Evolutionary conservation across 495 filamentous ascomycete genomes (phyloP), one percentile per base, ranked within the genome.

Genomic region (Oidiodendron maius): DNA sequence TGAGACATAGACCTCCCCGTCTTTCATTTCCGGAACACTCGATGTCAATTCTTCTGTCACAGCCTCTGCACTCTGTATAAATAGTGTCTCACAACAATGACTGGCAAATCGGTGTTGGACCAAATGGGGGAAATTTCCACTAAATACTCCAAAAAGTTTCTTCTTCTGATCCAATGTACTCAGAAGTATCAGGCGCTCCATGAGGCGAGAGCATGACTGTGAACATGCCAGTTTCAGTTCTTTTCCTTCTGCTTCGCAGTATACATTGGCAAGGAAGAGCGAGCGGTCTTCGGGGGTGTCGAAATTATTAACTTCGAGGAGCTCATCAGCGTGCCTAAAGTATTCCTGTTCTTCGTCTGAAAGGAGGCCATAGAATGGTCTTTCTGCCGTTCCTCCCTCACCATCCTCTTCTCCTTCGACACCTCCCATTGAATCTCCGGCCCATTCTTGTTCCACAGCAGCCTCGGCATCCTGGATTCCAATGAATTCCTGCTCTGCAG

Each of bases 1-100:
- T 15, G 82, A 82, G 3, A 78, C 67, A 21, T 66, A 62, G 40
- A 42, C 72, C 63, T 15, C 60, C 53, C 20, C 44, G 38, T 26
- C 48, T 34, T 44, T 23, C 22, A 11, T 13, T 51, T 68, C 67
- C 20, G 63, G 64, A 1, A 66, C 64, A 12, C 69, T 65, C 5
- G 70, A 71, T 8, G 70, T 55, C 44, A 88, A 63, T 63, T 91
- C 86, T 52, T 83, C 68, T 17, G 83, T 85, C 20, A 95, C 84
- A 5, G 86, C 69, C 0, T 85, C 81, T 15, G 90, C 91, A 8
- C 86, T 83, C 46, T 84, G 78, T 28, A 89, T 71, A 58, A 98
- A 96, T 9, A 98, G 72, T 13, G 86, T 89, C 69, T 98, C 93
- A 64, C 91, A 96, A 61, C 91, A 97, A 67, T 98, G 93, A 44